phyloP scores from a whole-genome alignment of 768 basidiomycete species.

The Serpula lacrymans region DNA sequence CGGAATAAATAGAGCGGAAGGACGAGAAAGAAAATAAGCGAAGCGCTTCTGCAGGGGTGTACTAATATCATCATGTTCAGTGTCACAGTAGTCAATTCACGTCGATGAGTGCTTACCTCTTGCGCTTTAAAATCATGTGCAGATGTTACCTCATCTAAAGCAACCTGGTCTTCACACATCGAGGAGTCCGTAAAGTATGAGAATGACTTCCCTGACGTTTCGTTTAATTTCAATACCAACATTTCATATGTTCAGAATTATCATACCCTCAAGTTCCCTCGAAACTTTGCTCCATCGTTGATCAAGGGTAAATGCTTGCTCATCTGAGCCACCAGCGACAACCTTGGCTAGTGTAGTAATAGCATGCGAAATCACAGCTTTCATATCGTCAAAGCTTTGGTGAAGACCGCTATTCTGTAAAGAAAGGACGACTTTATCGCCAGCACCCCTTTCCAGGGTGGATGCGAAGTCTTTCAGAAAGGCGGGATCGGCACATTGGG shows the following conservation, averaged over 20 bases:
- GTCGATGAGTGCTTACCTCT: too few species aligned
- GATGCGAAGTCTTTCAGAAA: conserved; percentile 14
- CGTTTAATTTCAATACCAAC: too few species aligned
- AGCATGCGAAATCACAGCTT: conserved; percentile 6
- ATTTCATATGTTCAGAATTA: too few species aligned
- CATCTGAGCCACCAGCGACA: conserved; percentile 13
- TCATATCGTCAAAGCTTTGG: conserved; percentile 6
- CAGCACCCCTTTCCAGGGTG: conserved; percentile 24
- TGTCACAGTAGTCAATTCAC: too few species aligned
- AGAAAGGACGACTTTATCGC: conserved; percentile 20
- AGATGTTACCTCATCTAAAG: too few species aligned
- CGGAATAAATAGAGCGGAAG: conserved; percentile 43
- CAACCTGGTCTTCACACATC: too few species aligned
- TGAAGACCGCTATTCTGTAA: conserved; percentile 16
- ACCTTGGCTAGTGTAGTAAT: conserved; percentile 9
- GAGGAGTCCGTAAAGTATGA: too few species aligned
- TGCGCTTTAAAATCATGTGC: too few species aligned
- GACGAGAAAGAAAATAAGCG: conserved; percentile 43
- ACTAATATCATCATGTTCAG: too few species aligned
- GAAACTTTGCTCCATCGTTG: conserved; percentile 18
- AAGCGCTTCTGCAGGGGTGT: conserved; percentile 37
- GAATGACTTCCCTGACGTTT: too few species aligned
- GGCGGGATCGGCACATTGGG: conserved; percentile 7
- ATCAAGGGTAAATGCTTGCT: too few species aligned
- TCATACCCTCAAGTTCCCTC: too few species aligned